These are phyloP conservation scores for Phytopythium kandeliae DNA, from an alignment of 352 stramenopile genomes.

Conservation along the genomic window DNA sequence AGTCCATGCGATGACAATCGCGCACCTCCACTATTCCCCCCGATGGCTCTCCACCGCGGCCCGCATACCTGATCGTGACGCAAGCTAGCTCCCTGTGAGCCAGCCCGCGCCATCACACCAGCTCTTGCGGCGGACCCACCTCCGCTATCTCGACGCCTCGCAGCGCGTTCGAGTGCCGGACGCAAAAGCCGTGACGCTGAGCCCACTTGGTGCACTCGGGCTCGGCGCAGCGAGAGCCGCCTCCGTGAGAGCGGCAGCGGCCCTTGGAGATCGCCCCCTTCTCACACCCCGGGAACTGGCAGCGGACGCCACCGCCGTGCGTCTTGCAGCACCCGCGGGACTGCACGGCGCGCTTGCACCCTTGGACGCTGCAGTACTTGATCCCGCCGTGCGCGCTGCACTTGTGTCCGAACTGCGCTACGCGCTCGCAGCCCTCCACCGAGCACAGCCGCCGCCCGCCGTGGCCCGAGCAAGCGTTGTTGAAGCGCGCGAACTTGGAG, in stretches of 20 bases:
- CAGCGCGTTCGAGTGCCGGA: constrained; percentile 58
- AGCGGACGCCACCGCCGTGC: constrained; percentile 81
- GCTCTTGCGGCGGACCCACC: too few species aligned
- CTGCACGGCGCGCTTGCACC: constrained; percentile 69
- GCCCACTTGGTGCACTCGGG: constrained; percentile 67
- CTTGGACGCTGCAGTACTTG: constrained; percentile 68
- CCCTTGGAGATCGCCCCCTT: constrained; percentile 86
- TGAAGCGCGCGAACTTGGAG: constrained; percentile 76
- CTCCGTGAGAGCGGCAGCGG: constrained; percentile 77
- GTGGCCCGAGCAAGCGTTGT: constrained; percentile 69
- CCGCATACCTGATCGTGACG: too few species aligned
- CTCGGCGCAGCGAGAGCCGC: constrained; percentile 69
- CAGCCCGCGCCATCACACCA: too few species aligned
- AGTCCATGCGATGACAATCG: too few species aligned
- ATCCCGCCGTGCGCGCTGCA: constrained; percentile 74
- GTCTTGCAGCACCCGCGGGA: constrained; percentile 84
- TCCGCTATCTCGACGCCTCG: constrained; percentile 6
- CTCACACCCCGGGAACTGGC: constrained; percentile 63
- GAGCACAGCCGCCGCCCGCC: constrained; percentile 68
- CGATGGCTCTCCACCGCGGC: too few species aligned
- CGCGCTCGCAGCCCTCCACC: constrained; percentile 54
- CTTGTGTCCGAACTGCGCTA: constrained; percentile 77
- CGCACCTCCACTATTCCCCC: too few species aligned
- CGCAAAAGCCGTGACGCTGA: constrained; percentile 66
- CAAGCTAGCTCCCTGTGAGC: too few species aligned